Evolutionary conservation across 1,139 yeast genomes (phyloP).

Genomic region (Torulaspora pretoriensis): DNA sequence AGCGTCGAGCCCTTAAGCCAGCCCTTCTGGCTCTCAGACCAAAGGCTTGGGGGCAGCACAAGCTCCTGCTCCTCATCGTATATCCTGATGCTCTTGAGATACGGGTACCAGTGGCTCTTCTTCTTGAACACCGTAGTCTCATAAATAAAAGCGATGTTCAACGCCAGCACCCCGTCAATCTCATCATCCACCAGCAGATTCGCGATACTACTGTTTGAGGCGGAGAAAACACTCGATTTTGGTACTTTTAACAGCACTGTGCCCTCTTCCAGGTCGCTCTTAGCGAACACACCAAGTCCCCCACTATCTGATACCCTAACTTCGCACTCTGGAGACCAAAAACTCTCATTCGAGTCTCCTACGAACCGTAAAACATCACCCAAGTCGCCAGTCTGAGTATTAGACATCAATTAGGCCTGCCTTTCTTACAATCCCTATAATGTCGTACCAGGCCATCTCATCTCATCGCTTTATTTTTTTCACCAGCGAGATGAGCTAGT

Average conservation of each 20-base stretch:
- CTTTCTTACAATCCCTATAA: neutral
- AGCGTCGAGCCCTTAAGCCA: slow-evolving; percentile 56
- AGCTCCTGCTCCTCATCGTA: slow-evolving; percentile 35
- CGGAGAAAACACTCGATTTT: slow-evolving; percentile 51
- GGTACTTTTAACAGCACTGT: slow-evolving; percentile 38
- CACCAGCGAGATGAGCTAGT: neutral
- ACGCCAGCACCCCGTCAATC: slow-evolving; percentile 60
- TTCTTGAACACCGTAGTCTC: slow-evolving; percentile 51
- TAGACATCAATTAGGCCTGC: slow-evolving; percentile 28
- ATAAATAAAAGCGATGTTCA: slow-evolving; percentile 66
- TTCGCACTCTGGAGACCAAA: slow-evolving; percentile 46
- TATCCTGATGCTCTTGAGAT: slow-evolving; percentile 53
- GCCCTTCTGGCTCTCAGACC: slow-evolving; percentile 51
- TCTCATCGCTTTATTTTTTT: slow-evolving; percentile 10
- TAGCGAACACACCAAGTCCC: slow-evolving; percentile 74
- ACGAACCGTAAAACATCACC: slow-evolving; percentile 45
- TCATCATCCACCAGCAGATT: slow-evolving; percentile 60
- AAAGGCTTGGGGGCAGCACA: slow-evolving; percentile 57
- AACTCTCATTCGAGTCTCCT: slow-evolving; percentile 42
- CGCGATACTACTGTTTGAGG: slow-evolving; percentile 60
- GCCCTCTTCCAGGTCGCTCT: slow-evolving; percentile 38
- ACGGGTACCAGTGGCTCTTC: slow-evolving; percentile 72
- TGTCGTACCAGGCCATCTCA: slow-evolving; percentile 14
- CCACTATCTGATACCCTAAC: slow-evolving; percentile 51
- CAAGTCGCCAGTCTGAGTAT: slow-evolving; percentile 28